phyloP scores from a whole-genome alignment of 805 yeast genomes.

The Schwanniomyces polymorphus region DNA sequence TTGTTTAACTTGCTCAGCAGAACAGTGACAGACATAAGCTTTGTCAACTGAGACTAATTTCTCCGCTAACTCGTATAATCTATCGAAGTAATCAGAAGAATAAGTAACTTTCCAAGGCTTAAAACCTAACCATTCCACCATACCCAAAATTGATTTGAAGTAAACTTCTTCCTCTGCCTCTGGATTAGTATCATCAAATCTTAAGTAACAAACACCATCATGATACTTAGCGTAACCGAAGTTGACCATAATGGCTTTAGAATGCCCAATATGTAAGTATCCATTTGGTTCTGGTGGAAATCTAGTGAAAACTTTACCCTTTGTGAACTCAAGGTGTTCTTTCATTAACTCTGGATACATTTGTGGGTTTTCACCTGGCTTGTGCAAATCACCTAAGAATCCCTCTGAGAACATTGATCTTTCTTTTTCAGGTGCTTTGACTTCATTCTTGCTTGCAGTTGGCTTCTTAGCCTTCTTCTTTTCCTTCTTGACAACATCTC shows the following conservation, averaged over 20 bases:
- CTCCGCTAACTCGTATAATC: conserved; percentile 87
- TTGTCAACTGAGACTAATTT: conserved; percentile 64
- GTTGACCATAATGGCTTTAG: conserved; percentile 96
- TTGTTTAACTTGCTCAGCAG: conserved; percentile 84
- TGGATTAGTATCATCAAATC: conserved; percentile 98
- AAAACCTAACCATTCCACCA: conserved; percentile 94
- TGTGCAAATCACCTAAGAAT: conserved; percentile 90
- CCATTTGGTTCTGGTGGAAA: conserved; percentile 99
- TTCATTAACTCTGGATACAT: conserved; percentile 80
- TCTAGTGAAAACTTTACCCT: conserved; percentile 85
- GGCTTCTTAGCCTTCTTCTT: conserved; percentile 48
- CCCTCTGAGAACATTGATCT: conserved; percentile 94
- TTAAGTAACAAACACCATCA: conserved; percentile 84
- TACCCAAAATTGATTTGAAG: conserved; percentile 77
- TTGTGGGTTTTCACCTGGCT: conserved; percentile 95
- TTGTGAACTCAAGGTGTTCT: conserved; percentile 74
- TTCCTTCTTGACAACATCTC: conserved; percentile 81
- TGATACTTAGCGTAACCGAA: conserved; percentile 93
- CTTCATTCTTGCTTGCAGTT: conserved; percentile 9
- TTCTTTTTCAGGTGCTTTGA: conserved; percentile 15
- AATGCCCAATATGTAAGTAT: conserved; percentile 94
- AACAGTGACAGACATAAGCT: conserved; percentile 93
- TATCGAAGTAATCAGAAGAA: conserved; percentile 93
- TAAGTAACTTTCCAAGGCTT: conserved; percentile 92
- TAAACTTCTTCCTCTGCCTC: conserved; percentile 96